Percentiles rank a stretch among this genome's conserved stretches.
Conservation (phyloP, 2,329 filamentous ascomycete genomes). For the Beauveria varroae region DNA sequence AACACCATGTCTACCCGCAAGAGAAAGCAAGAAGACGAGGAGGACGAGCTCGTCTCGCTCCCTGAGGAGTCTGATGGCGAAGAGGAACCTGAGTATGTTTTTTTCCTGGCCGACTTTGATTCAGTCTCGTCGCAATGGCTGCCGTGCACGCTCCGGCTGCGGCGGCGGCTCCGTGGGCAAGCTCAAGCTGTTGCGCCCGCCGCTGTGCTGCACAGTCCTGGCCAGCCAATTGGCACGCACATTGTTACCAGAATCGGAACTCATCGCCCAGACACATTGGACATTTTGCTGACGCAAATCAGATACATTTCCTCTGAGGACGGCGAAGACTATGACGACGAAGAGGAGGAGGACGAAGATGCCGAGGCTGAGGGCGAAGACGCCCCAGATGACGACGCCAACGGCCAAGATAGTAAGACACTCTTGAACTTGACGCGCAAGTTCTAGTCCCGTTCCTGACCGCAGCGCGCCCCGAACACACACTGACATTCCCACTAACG, state of each 20-base stretch:
- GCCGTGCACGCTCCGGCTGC: not conserved
- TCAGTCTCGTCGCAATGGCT: not conserved
- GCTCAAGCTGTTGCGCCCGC: conserved; percentile 1
- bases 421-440: not conserved
- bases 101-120: not conserved
- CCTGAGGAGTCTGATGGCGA: conserved; percentile 44
- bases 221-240: not conserved
- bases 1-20: conserved; percentile 40
- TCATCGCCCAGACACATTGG: not conserved
- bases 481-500: conserved; percentile 9
- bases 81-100: conserved; percentile 47
- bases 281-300: conserved; percentile 5
- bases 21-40: conserved; percentile 44
- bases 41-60: conserved; percentile 48
- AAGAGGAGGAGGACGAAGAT: conserved; percentile 31
- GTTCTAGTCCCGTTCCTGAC: not conserved
- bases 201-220: too few species aligned
- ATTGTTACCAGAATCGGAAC: not conserved
- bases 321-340: conserved; percentile 34
- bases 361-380: conserved; percentile 30
- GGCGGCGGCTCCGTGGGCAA: not conserved
- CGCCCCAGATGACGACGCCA: conserved; percentile 22
- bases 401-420: conserved; percentile 23
- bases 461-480: not conserved
- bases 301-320: conserved; percentile 32